Conservation (phyloP, 495 filamentous ascomycete genomes). For the Cudoniella acicularis region DNA sequence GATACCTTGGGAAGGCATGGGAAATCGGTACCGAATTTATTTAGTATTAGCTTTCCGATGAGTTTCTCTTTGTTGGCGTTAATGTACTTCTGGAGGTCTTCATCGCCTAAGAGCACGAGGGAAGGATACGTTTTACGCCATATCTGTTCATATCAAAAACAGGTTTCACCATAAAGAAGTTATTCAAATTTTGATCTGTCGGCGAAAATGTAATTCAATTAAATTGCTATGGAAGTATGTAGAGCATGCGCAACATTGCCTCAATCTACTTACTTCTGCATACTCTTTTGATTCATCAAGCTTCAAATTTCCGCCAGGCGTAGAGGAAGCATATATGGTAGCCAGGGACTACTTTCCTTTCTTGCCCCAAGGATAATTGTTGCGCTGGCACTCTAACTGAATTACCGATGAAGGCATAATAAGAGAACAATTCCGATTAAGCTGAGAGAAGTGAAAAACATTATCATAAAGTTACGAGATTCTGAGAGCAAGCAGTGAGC, state of each 20-base stretch:
- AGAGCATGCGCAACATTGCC: no score
- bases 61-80: conserved; percentile 59
- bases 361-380: conserved; percentile 63
- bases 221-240: no score
- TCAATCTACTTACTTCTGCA: conserved; percentile 34
- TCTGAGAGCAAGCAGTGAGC: no score
- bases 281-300: conserved; percentile 67
- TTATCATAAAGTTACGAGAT: no score
- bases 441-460: no score
- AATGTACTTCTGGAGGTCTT: conserved; percentile 62
- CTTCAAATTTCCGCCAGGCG: conserved; percentile 59
- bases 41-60: conserved; percentile 58
- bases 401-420: conserved; percentile 32
- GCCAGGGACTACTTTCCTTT: conserved; percentile 69
- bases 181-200: no score
- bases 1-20: conserved; percentile 80
- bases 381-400: conserved; percentile 49
- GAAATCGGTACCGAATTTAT: conserved; percentile 62
- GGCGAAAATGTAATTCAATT: no score
- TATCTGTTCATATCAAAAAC: conserved; percentile 40
- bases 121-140: conserved; percentile 84
- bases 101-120: conserved; percentile 55
- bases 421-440: background rate
- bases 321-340: conserved; percentile 63
- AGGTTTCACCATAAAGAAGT: background rate